phyloP scores from a whole-genome alignment of 768 basidiomycete genomes.

The Mrakia frigida region DNA sequence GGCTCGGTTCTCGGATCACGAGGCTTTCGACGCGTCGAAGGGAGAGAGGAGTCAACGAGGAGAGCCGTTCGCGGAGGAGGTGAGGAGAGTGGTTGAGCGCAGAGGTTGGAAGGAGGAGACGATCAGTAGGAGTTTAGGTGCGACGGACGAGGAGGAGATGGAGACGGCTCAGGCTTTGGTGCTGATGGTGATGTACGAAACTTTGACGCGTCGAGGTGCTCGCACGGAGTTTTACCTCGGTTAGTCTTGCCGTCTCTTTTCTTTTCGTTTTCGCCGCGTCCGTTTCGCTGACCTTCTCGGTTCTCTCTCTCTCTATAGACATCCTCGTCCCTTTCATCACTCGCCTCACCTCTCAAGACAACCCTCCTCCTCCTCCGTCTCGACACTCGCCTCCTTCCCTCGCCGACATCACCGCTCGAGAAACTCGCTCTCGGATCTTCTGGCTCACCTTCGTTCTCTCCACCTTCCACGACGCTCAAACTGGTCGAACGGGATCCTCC shows the following conservation, averaged over 20 bases:
- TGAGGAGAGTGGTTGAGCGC: constrained; percentile 6
- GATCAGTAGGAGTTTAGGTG: neutral
- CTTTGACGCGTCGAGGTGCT: neutral
- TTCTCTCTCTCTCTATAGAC: neutral
- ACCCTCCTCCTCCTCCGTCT: constrained; percentile 10
- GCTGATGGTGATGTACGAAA: constrained; percentile 26
- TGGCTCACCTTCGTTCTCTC: constrained; percentile 27
- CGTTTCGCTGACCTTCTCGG: neutral
- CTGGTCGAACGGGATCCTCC: neutral
- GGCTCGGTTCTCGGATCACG: constrained; percentile 18
- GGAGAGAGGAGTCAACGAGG: constrained; percentile 17
- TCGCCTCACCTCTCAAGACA: constrained; percentile 22
- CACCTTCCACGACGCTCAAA: constrained; percentile 19
- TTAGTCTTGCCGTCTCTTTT: neutral
- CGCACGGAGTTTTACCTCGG: constrained; percentile 10
- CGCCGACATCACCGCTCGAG: constrained; percentile 12
- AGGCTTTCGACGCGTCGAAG: neutral
- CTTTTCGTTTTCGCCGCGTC: neutral
- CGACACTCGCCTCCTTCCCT: neutral
- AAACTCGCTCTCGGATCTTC: constrained; percentile 25
- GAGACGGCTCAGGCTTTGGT: constrained; percentile 23
- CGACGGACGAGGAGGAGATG: constrained; percentile 12
- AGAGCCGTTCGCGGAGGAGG: constrained; percentile 17
- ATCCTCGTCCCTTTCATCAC: constrained; percentile 21
- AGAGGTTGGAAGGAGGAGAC: constrained; percentile 8